Evolutionary conservation across 495 filamentous ascomycete genomes (phyloP), one percentile per base, ranked within the genome.

Genomic region (Penicillium taxi): DNA sequence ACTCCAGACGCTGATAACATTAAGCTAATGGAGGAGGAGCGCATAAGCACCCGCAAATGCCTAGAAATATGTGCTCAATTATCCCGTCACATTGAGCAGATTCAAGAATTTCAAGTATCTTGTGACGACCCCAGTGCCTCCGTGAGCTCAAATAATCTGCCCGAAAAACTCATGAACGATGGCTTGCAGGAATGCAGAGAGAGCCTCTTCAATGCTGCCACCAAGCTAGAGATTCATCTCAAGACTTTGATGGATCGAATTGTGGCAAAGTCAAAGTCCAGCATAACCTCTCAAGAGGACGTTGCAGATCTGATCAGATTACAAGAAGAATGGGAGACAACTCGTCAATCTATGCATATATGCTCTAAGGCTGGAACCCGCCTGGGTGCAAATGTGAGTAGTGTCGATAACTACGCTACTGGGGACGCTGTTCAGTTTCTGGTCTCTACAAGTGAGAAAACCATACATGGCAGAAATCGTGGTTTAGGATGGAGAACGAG

Each of bases 391-490:
- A 61, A 51, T 26, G 46, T 54, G 11, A 66, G 41, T 41, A 51
- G 31, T 3, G 55, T 66, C 41, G 56, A 63, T 17, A 64, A 64
- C 33, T 54, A 66, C 29, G 55, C 44, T 23, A 59, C 55, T 22
- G 58, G 63, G 8, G 58, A 66, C 32, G 45, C 63, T 15, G 21
- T 66, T 12, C 56, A 66, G 33, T 66, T 63, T 22, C 61, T 66
- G 58, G 56, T 66, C 29, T 66, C 63, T n/a, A 55, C 63, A 4
- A 53, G 58, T 44, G 58, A 53, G 13, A 49, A 59, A 18, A 37
- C 53, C 21, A 28, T 66, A 32, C 49, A 60, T 28, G 59, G 61
- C 26, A 64, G 44, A 39, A 67, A 67, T 25, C 42, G 42, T 31
- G 61, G 57, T 16, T 25, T 64, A 36, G 61, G 63, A 9, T 61